Evolutionary conservation across 768 basidiomycete genomes (phyloP).

Genomic region (Chalciporus chontae): DNA sequence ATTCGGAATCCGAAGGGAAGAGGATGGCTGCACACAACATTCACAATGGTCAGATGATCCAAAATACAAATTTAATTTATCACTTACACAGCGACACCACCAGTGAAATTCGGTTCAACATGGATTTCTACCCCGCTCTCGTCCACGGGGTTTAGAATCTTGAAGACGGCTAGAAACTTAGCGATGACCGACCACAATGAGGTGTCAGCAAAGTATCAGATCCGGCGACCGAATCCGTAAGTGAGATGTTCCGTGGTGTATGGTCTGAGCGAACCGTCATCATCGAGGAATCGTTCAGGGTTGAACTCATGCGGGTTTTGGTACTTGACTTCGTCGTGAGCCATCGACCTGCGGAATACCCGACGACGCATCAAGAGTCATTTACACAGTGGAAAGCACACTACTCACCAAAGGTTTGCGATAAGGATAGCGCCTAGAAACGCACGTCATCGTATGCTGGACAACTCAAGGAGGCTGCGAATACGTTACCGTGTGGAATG

Average conservation of each 20-base stretch:
- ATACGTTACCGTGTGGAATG: constrained; percentile 39
- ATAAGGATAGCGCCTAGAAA: constrained; percentile 5
- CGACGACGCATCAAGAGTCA: not conserved
- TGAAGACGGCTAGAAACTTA: constrained; percentile 12
- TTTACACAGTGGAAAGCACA: not conserved
- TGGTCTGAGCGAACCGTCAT: constrained; percentile 12
- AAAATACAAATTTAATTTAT: too few relatives aligned
- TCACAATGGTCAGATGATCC: too few relatives aligned
- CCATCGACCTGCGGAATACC: constrained; percentile 12
- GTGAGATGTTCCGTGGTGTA: constrained; percentile 4
- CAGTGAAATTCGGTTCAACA: constrained; percentile 2
- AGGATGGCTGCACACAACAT: not conserved
- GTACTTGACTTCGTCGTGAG: constrained; percentile 27
- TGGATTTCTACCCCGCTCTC: constrained; percentile 7
- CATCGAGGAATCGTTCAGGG: constrained; percentile 38
- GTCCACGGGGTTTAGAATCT: constrained; percentile 7
- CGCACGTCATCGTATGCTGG: not conserved
- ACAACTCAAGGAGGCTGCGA: fast-evolving
- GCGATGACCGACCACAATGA: constrained; percentile 12
- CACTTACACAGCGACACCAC: constrained; percentile 3
- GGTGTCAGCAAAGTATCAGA: constrained; percentile 20
- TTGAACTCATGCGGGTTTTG: constrained; percentile 33
- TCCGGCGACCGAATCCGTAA: constrained; percentile 26
- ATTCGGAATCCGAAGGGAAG: not conserved
- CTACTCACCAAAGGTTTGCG: constrained; percentile 11